Conservation (phyloP, 257 asterid species). For the Nyctanthes arbortristis region DNA sequence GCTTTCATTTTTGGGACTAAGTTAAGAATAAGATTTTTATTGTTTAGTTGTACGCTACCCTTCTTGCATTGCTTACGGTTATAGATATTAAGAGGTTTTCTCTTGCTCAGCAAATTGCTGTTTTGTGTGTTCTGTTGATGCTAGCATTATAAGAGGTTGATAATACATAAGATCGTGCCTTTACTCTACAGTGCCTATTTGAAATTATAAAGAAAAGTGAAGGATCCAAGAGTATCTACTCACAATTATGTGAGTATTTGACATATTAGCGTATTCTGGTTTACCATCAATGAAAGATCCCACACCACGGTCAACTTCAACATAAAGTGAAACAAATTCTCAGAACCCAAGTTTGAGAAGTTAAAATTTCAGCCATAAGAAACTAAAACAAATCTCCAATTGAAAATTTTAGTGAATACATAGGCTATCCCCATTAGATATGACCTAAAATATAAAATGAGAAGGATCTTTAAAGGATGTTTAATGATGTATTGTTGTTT, state of each 20-base stretch:
- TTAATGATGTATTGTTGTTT: neutral
- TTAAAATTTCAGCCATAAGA: neutral
- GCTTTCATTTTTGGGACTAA: no score
- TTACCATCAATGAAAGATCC: neutral
- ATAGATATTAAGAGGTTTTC: neutral
- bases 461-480: neutral
- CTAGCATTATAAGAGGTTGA: neutral
- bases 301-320: neutral
- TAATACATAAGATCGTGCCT: neutral
- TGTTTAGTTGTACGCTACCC: neutral
- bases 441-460: neutral
- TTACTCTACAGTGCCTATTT: neutral
- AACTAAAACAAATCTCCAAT: conserved; percentile 1
- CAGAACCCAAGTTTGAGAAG: neutral
- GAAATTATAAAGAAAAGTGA: neutral
- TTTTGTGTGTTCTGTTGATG: neutral
- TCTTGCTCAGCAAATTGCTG: neutral
- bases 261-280: neutral
- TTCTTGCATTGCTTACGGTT: neutral
- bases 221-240: neutral
- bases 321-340: neutral
- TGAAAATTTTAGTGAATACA: neutral
- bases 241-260: neutral
- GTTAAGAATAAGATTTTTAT: no score
- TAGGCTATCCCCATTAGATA: neutral